A percentile compares a stretch with the other conserved stretches of the same genome.
phyloP scores from a whole-genome alignment of 306 rosid genomes.

The Prunus mira region DNA sequence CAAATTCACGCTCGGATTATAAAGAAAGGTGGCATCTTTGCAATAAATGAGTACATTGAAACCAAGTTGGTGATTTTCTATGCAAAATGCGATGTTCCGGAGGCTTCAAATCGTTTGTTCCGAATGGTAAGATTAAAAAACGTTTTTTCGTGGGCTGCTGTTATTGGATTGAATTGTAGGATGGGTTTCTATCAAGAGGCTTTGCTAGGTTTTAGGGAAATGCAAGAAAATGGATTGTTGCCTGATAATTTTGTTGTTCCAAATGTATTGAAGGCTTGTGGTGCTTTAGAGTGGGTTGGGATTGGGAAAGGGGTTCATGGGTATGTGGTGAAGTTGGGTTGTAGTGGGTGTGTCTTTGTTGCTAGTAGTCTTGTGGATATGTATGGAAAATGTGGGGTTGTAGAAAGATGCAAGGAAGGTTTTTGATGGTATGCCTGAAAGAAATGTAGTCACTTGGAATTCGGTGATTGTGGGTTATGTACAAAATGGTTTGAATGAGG shows the following conservation, averaged over 20 bases:
- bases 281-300: conserved; percentile 45
- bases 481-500: conserved; percentile 58
- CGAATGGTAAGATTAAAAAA: conserved; percentile 31
- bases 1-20: conserved; percentile 68
- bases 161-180: conserved; percentile 61
- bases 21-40: conserved; percentile 42
- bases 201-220: conserved; percentile 40
- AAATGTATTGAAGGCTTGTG: conserved; percentile 78
- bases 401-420: conserved; percentile 61
- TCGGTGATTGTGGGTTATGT: conserved; percentile 58
- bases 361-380: conserved; percentile 71
- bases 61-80: conserved; percentile 75
- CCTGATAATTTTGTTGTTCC: conserved; percentile 84
- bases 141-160: conserved; percentile 83
- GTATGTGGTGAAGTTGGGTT: conserved; percentile 45
- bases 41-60: conserved; percentile 46
- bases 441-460: conserved; percentile 70
- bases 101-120: conserved; percentile 46
- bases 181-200: conserved; percentile 48
- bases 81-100: conserved; percentile 49
- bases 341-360: conserved; percentile 57
- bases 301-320: conserved; percentile 71
- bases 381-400: conserved; percentile 80
- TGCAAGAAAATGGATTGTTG: conserved; percentile 48
- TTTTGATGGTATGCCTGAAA: conserved; percentile 57